These are phyloP conservation scores for Narthecium ossifragum DNA, from an alignment of 106 monocot genomes.

Conservation along the genomic window DNA sequence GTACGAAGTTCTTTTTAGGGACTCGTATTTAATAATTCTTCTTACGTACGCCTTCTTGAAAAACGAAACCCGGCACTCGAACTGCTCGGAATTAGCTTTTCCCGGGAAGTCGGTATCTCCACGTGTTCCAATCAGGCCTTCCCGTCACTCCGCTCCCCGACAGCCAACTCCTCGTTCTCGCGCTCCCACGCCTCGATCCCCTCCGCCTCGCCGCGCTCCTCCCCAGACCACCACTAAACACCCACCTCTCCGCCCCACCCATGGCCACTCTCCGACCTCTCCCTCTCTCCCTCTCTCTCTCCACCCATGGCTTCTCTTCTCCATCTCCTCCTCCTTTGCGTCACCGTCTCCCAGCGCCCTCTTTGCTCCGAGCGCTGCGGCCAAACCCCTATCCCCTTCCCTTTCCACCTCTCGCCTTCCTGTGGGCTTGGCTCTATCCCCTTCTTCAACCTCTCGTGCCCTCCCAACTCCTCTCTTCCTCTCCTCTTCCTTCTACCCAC, in stretches of 20 bases:
- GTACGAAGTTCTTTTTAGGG: no score
- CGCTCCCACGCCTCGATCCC: constrained; percentile 19
- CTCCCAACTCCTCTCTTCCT: constrained; percentile 7
- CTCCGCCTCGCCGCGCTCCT: constrained; percentile 2
- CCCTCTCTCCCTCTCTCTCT: constrained; percentile 5
- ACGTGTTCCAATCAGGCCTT: no score
- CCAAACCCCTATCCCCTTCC: constrained; percentile 44
- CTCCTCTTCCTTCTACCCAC: constrained; percentile 26
- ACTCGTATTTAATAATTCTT: no score
- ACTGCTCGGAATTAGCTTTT: no score
- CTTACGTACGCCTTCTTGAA: no score
- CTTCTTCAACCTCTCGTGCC: constrained; percentile 67
- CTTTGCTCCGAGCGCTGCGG: constrained; percentile 58
- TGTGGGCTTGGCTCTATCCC: constrained; percentile 33
- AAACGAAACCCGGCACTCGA: no score
- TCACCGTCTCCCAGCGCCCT: constrained; percentile 16
- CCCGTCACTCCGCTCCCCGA: no score
- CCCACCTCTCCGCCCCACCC: constrained; percentile 1
- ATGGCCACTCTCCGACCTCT: constrained; percentile 14
- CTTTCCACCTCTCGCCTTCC: constrained; percentile 61
- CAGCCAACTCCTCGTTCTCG: constrained; percentile 47
- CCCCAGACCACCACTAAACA: neutral
- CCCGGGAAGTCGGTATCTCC: no score
- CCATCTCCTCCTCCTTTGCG: constrained; percentile 10
- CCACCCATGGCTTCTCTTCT: constrained; percentile 1